Base-by-base conservation (phyloP, 1,284 basidiomycete genomes). In the Jaminaea rosea region DNA sequence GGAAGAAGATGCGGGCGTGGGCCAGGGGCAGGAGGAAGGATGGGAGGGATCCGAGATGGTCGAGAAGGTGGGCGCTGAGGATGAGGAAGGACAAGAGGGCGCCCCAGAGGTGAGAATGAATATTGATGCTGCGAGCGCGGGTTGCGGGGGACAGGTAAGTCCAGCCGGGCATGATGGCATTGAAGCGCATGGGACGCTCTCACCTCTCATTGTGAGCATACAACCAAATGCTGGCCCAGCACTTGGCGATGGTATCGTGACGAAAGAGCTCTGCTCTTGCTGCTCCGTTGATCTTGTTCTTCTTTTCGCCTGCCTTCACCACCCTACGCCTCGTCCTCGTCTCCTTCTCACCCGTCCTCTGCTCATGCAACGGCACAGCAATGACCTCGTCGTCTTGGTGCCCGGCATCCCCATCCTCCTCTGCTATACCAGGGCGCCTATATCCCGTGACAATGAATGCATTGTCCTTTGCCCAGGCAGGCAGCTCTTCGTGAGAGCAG, bases 21-120 rank as follows among this genome's bases (percentile, higher is more conserved):
- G 65, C 57, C 10, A 69, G 36, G 15, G 59, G 58, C 3, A 52
- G 55, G 15, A 67, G 29, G 37, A 55, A 55, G 27, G 47, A 19
- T 0, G 67, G 65, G 1, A 72, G 56, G 15, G 55, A 46, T 8
- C 47, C 42, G 17, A 60, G 34, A 45, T 64, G 56, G 32, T 62
- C 58, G 2, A 64, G 58, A 0, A 64, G 42, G 46, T 71, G 68
- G 32, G 64, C 52, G 6, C 44, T 26, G 80, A 52, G 77, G 63
- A 83, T 80, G 17, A 77, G 64, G 28, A 77, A 51, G 69, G 90
- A 89, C 47, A 87, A 67, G 10, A 83, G 67, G 15, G 85, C 84
- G 26, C 85, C 88, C 78, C 83, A 81, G 7, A 91, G 78, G 69
- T 93, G 90, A 47, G 81, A 86, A 75, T 91, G 88, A 48, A 93